Percentiles rank a stretch among this genome's conserved stretches.
Conservation (phyloP, 2,329 filamentous ascomycete species). For the Fusarium circinatum region DNA sequence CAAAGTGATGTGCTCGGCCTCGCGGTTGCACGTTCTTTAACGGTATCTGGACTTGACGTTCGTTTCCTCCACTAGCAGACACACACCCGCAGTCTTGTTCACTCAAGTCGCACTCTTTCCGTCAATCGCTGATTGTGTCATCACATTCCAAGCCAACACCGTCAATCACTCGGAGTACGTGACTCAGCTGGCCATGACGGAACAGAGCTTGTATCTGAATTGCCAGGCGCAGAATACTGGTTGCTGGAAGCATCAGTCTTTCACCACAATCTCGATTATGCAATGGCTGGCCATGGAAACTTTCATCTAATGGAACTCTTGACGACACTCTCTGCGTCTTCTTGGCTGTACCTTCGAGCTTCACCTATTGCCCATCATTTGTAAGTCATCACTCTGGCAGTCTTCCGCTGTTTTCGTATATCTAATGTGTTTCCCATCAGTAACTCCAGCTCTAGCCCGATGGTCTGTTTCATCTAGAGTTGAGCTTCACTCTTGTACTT, state of each 20-base stretch:
- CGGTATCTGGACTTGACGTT: constrained; percentile 53
- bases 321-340: constrained; percentile 38
- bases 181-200: background rate
- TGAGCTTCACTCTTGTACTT: constrained; percentile 14
- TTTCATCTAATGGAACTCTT: constrained; percentile 42
- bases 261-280: constrained; percentile 37
- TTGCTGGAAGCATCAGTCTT: background rate
- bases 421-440: background rate
- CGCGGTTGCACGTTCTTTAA: constrained; percentile 54
- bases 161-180: constrained; percentile 53
- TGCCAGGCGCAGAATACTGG: background rate
- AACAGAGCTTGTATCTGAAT: background rate
- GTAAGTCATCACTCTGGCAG: background rate
- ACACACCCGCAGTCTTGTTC: constrained; percentile 54
- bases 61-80: constrained; percentile 50
- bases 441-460: constrained; percentile 54
- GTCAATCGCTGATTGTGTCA: constrained; percentile 55
- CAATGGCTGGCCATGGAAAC: constrained; percentile 41
- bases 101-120: constrained; percentile 47
- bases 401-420: background rate
- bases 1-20: constrained; percentile 59
- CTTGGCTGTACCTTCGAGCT: constrained; percentile 41
- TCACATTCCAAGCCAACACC: constrained; percentile 54
- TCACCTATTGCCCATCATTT: constrained; percentile 28
- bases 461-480: constrained; percentile 32